phyloP scores from a whole-genome alignment of 306 rosid genomes.

The Rubus idaeus region DNA sequence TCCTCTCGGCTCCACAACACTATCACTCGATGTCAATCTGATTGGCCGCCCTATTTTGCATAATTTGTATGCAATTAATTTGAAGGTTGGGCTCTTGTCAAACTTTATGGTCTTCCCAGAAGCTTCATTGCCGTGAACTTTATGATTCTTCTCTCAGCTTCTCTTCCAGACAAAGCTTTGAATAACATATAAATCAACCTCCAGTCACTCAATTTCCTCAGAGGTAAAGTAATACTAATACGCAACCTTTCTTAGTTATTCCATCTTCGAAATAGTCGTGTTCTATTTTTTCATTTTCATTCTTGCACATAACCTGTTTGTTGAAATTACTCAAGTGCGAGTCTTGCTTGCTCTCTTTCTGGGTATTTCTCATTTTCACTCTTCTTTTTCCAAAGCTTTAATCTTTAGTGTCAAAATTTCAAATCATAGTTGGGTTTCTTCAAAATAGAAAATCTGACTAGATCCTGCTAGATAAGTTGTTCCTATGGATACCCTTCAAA shows the following conservation, averaged over 20 bases:
- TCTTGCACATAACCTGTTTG: neutral
- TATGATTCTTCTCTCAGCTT: neutral
- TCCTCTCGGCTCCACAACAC: neutral
- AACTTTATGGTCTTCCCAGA: neutral
- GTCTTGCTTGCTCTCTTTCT: conserved; percentile 3
- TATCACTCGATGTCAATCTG: neutral
- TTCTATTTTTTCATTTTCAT: neutral
- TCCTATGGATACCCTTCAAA: conserved; percentile 35
- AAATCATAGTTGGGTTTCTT: neutral
- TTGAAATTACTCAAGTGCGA: neutral
- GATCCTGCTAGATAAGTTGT: neutral
- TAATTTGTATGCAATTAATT: neutral
- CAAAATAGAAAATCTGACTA: neutral
- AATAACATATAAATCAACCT: neutral
- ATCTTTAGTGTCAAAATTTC: neutral
- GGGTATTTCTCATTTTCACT: neutral
- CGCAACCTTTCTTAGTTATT: neutral
- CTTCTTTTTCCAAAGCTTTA: neutral
- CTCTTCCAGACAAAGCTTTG: neutral
- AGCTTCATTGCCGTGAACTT: conserved; percentile 5
- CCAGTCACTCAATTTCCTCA: neutral
- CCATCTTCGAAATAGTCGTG: no score
- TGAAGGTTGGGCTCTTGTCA: neutral
- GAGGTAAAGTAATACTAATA: neutral
- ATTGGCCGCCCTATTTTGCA: neutral